phyloP scores from a whole-genome alignment of 78 protist genomes.

The Dictyostelium intermedium region DNA sequence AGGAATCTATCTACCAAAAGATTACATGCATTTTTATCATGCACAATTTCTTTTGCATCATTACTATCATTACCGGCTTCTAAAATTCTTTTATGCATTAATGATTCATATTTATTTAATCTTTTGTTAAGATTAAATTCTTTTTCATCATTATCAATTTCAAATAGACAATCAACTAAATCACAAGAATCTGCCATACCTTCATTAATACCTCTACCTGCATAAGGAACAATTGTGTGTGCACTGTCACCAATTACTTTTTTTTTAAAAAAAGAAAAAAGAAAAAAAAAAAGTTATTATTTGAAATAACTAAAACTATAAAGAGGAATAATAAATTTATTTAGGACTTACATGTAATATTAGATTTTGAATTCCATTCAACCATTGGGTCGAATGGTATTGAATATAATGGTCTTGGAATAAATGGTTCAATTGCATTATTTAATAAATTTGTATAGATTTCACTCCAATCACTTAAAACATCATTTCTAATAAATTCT shows the following conservation, averaged over 20 bases:
- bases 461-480: conserved; percentile 1
- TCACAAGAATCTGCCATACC: conserved; percentile 43
- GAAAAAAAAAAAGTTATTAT: not conserved
- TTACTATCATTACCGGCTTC: not conserved
- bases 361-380: not conserved
- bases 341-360: not conserved
- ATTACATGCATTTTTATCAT: not conserved
- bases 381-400: not conserved
- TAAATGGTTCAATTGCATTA: not conserved
- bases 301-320: not conserved
- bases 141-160: not conserved
- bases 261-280: too few species aligned
- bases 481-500: not conserved
- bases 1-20: not conserved
- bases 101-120: not conserved
- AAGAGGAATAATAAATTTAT: too few species aligned
- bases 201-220: conserved; percentile 57
- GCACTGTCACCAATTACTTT: conserved; percentile 66
- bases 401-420: conserved; percentile 14
- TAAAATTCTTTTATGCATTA: not conserved
- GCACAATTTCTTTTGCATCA: conserved; percentile 6
- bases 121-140: not conserved
- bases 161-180: not conserved
- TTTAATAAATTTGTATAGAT: not conserved
- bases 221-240: conserved; percentile 62